phyloP scores from a whole-genome alignment of 441 rosid genomes.

The Aleurites moluccanus region DNA sequence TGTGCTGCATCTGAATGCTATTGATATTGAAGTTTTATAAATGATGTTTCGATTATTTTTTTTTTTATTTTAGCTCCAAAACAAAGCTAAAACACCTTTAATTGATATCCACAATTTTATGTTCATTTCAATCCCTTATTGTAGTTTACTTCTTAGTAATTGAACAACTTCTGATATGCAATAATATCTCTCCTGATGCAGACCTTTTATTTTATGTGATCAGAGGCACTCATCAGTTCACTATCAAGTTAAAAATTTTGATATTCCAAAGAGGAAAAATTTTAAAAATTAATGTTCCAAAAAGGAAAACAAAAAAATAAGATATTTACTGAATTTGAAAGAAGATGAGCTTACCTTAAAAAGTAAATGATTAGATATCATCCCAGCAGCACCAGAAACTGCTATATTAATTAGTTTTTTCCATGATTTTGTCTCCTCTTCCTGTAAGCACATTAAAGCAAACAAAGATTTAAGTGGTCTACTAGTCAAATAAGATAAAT shows the following conservation, averaged over 20 bases:
- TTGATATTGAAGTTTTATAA: not conserved
- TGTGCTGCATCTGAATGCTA: not conserved
- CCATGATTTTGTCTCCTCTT: conserved; percentile 91
- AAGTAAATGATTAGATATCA: conserved; percentile 93
- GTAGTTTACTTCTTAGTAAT: not conserved
- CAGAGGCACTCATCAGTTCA: not conserved
- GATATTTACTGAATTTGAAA: no score
- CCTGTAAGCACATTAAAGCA: conserved; percentile 42
- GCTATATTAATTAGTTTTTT: conserved; percentile 72
- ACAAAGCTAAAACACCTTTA: not conserved
- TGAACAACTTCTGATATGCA: not conserved
- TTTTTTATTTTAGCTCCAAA: not conserved
- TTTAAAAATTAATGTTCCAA: not conserved
- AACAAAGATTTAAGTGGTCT: conserved; percentile 6
- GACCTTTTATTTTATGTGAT: no score
- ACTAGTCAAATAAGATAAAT: not conserved
- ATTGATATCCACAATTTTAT: not conserved
- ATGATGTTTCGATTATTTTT: not conserved
- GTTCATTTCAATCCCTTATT: not conserved
- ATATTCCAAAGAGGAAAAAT: not conserved
- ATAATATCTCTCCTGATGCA: no score
- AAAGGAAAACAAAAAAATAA: not conserved
- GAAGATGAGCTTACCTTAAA: conserved; percentile 86
- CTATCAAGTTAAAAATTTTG: not conserved
- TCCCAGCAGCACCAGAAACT: conserved; percentile 96